These are phyloP conservation scores for Apiosordaria backusii DNA, from an alignment of 495 filamentous ascomycete species.

Conservation along the genomic window DNA sequence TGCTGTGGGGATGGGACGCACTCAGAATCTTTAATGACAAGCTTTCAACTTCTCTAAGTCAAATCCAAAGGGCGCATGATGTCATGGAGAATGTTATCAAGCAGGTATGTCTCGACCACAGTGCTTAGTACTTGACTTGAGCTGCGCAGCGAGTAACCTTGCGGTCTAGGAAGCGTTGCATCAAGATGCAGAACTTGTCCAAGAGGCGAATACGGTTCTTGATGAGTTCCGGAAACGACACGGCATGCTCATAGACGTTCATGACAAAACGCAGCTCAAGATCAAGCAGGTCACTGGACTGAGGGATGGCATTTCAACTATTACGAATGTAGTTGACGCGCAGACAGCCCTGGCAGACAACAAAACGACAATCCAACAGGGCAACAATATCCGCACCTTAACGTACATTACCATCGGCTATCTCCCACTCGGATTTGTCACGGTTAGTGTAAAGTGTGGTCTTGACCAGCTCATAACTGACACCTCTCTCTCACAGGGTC, in stretches of 20 bases:
- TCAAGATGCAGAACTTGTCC: constrained; percentile 19
- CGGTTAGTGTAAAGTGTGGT: background rate
- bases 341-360: constrained; percentile 19
- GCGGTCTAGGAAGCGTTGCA: constrained; percentile 6
- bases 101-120: background rate
- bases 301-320: constrained; percentile 20
- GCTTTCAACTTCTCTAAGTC: constrained; percentile 15
- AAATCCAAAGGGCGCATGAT: constrained; percentile 16
- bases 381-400: constrained; percentile 19
- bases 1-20: constrained; percentile 22
- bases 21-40: constrained; percentile 21
- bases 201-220: constrained; percentile 16
- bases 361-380: constrained; percentile 19
- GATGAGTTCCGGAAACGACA: constrained; percentile 21
- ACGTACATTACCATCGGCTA: constrained; percentile 22
- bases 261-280: constrained; percentile 20
- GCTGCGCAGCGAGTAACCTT: background rate
- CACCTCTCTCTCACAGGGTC: constrained; percentile 1
- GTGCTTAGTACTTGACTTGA: background rate
- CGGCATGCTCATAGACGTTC: constrained; percentile 17
- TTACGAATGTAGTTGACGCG: constrained; percentile 19
- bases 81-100: constrained; percentile 17
- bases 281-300: constrained; percentile 24
- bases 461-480: background rate
- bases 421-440: constrained; percentile 19